Base-by-base conservation (phyloP, 768 basidiomycete genomes). In the Amylocystis lapponica region DNA sequence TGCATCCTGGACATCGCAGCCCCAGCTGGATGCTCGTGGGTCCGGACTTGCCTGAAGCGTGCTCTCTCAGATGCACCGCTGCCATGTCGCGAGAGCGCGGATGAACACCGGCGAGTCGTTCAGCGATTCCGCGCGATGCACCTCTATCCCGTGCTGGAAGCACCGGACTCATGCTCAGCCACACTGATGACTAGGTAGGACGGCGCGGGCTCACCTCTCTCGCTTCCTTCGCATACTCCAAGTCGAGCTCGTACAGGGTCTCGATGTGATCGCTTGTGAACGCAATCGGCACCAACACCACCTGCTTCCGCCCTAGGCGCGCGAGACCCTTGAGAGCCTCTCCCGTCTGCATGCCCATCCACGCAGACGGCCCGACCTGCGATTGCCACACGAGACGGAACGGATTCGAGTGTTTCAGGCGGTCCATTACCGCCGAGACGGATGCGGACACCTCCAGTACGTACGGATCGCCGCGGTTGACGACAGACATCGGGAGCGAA, bases 221-320 rank as follows among this genome's bases (percentile, higher is more conserved):
- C 8, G 88, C 96, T 66, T 98, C 94, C 65, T 82, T 83, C 45
- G 75, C 75, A 58, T 98, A 96, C 62, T 99, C 96, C 41, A 94
- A 63, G 63, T 99, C 96, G 38, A 98, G 74, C 68, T 99, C 96
- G 56, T 88, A 98, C 38, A 99, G 71, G 19, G 96, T 99, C 71
- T 99, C 96, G 57, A 99, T 98, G 62, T 99, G 96, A 66, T 99
- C 96, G 61, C 86, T 93, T 12, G 96, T 99, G 69, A 99, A 99
- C 20, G 96, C 96, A 49, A 99, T 93, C 0, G 96, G 96, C 6
- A 99, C 80, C 29, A 98, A 69, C 43, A 97, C 73, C 3, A 75
- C 81, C 49, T 81, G 78, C 62, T 87, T 89, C 60, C 73, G 77
- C 23, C 85, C 86, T 30, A 88, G 67, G 14, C 82, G 76, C 39